Conservation (phyloP, 768 basidiomycete species). For the Leccinum imitatum region DNA sequence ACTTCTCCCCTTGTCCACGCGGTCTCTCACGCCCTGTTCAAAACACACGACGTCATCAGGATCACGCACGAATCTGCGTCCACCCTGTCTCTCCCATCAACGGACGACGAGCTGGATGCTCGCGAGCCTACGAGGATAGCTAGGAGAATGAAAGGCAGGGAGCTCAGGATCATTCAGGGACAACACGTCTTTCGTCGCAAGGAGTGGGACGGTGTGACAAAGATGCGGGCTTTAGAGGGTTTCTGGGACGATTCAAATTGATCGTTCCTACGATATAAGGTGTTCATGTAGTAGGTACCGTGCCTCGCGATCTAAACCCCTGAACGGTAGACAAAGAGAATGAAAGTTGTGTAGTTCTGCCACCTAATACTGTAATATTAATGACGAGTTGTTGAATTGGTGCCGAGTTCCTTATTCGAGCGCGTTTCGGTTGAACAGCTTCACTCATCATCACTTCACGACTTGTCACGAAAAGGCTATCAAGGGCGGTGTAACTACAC, state of each 20-base stretch:
- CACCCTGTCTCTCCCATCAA: slow-evolving; percentile 49
- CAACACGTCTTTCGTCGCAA: slow-evolving; percentile 61
- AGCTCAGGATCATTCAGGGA: slow-evolving; percentile 80
- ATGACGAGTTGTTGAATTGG: no score
- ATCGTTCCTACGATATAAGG: background rate
- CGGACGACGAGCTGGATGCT: slow-evolving; percentile 78
- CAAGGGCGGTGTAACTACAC: no score
- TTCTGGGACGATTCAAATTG: slow-evolving; percentile 32
- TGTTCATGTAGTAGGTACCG: no score
- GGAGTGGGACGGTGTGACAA: slow-evolving; percentile 32
- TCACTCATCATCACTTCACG: no score
- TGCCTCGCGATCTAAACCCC: background rate
- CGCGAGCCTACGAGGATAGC: slow-evolving; percentile 61
- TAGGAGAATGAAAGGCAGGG: slow-evolving; percentile 78
- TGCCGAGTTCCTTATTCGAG: no score
- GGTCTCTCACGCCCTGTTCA: slow-evolving; percentile 64
- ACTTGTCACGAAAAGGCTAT: no score
- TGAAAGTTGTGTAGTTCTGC: no score
- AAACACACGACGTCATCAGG: slow-evolving; percentile 69
- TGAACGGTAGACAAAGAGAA: no score
- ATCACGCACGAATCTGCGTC: slow-evolving; percentile 59
- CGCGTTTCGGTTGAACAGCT: no score
- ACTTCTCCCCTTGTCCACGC: slow-evolving; percentile 38
- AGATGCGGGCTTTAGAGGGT: slow-evolving; percentile 33
- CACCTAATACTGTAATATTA: no score